Base-by-base conservation (phyloP, 331 rosid genomes). In the Rhamnella rubrinervis region DNA sequence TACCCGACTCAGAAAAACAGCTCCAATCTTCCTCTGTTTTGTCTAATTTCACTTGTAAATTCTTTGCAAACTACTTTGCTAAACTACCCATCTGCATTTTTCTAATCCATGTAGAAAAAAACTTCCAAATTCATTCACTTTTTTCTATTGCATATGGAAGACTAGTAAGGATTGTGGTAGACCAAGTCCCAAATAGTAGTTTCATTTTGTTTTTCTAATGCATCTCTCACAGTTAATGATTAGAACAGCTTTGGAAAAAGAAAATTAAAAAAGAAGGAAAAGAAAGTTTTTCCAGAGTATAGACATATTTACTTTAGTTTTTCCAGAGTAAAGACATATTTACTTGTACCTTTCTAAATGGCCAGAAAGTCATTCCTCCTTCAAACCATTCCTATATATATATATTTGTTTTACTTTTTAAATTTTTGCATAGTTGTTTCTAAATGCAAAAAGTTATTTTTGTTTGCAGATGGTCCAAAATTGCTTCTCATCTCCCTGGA, bases 401-500 rank as follows among this genome's bases (percentile, higher is more conserved):
- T 23, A 23, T 23, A 23, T 23, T 23, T 59, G 37, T 8, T 4
- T 17, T 46, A 44, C 7, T 18, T 8, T 55, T 19, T 55, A 8
- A 65, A 10, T 28, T 23, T 53, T 6, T 15, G 21, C 1, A 1
- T 19, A 52, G 4, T 11, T 12, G 15, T 49, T 18, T 49, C 18
- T 12, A 12, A 28, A 6, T 57, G 9, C 25, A 20, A 8, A 2
- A 10, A 3, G 38, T 26, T 41, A 19, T 37, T 46, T 20, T 62
- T n/a, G 55, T 49, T 8, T 71, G 44, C 58, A 91, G 96, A 72
- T 91, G 97, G 97, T 88, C 97, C 0, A 88, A 91, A 77, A 91
- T 91, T 73, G 97, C 91, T 71, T 88, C 96, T 66, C 87, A 86
- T 74, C 91, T 91, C 7, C 91, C 97, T 0, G 97, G 97, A 60